phyloP scores from a whole-genome alignment of 768 basidiomycete genomes.

The Rhizopogon vinicolor region DNA sequence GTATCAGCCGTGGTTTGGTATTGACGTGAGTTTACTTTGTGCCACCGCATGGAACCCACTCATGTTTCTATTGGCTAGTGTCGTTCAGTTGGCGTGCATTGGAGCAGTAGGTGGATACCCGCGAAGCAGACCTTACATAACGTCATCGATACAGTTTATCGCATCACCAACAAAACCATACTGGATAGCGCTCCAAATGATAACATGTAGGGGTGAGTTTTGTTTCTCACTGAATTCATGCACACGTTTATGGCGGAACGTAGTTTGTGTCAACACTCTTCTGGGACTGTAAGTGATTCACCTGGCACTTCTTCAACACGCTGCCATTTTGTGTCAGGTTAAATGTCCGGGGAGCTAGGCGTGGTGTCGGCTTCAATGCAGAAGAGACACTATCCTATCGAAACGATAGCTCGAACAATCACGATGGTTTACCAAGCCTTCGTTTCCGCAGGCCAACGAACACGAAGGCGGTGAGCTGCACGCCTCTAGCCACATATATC shows the following conservation, averaged over 20 bases:
- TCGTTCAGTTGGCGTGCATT: conserved; percentile 15
- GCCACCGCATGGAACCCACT: neutral
- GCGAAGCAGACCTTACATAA: neutral
- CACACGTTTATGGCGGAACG: neutral
- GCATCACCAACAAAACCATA: conserved; percentile 13
- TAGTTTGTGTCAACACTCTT: conserved; percentile 25
- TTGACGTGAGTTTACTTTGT: conserved; percentile 16
- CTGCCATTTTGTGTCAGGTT: conserved; percentile 11
- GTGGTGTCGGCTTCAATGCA: conserved; percentile 19
- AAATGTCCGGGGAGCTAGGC: conserved; percentile 15
- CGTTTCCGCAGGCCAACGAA: conserved; percentile 7
- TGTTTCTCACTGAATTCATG: neutral
- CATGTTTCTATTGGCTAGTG: conserved; percentile 3
- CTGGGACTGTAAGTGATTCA: conserved; percentile 18
- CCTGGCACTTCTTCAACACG: neutral
- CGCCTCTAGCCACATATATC: neutral
- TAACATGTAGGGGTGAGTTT: conserved; percentile 17
- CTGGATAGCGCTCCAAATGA: conserved; percentile 27
- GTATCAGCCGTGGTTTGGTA: conserved; percentile 17
- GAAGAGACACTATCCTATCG: conserved; percentile 14
- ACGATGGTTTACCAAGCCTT: conserved; percentile 5
- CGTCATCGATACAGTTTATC: conserved; percentile 14
- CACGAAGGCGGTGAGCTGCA: conserved; percentile 13
- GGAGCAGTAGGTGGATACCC: conserved; percentile 13
- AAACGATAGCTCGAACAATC: neutral